These are phyloP conservation scores for Rhizopogon rudus DNA, from an alignment of 768 basidiomycete genomes.

Conservation along the genomic window DNA sequence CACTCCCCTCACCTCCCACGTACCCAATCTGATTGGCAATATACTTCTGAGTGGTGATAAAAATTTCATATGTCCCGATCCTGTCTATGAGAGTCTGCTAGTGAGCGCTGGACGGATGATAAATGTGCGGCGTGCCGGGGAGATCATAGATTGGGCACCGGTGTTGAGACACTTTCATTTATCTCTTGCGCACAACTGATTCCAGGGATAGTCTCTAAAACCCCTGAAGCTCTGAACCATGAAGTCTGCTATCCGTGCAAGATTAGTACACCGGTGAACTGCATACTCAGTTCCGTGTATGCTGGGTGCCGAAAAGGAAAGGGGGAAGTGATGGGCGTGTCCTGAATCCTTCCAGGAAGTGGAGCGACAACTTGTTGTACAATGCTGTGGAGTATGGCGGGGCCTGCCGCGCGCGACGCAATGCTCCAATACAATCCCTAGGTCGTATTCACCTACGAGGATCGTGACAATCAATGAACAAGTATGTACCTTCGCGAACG, in stretches of 20 bases:
- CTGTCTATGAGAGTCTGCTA: too few relatives aligned
- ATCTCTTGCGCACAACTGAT: too few relatives aligned
- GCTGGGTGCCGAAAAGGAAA: conserved; percentile 21
- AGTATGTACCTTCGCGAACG: neutral
- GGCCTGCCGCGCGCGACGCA: neutral
- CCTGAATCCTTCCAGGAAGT: neutral
- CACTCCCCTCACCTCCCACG: neutral
- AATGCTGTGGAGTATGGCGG: neutral
- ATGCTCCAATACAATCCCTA: conserved; percentile 2
- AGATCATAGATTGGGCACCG: too few relatives aligned
- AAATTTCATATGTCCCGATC: neutral
- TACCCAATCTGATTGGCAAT: neutral
- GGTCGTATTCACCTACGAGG: neutral
- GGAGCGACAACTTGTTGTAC: neutral
- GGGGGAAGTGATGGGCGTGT: conserved; percentile 4
- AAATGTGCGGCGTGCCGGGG: too few relatives aligned
- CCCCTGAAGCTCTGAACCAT: conserved; percentile 11
- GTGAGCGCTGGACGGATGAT: too few relatives aligned
- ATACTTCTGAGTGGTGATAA: too few relatives aligned
- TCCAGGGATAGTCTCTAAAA: neutral
- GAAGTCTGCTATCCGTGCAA: conserved; percentile 5
- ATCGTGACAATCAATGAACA: neutral
- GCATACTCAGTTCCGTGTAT: conserved; percentile 19
- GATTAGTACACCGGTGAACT: conserved; percentile 1
- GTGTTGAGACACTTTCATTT: too few relatives aligned